These are phyloP conservation scores for Prunus davidiana DNA, from an alignment of 306 rosid genomes.

Conservation along the genomic window DNA sequence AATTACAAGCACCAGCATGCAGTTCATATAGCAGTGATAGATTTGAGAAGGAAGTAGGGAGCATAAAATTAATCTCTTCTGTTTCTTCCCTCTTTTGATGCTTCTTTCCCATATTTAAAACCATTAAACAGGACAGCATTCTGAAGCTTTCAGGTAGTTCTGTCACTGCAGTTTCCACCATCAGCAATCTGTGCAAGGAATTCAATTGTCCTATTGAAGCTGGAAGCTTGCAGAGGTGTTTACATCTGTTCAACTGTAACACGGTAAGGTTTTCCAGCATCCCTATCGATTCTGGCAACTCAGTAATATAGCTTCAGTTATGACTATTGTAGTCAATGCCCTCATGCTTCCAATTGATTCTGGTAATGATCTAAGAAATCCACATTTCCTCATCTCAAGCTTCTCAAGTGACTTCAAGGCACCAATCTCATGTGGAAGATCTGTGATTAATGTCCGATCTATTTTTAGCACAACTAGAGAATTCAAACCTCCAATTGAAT, in stretches of 20 bases:
- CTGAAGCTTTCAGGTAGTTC: conserved; percentile 62
- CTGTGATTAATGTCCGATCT: conserved; percentile 40
- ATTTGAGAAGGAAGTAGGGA: conserved; percentile 51
- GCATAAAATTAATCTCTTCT: conserved; percentile 5
- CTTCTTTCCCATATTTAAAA: conserved; percentile 40
- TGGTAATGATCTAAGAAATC: conserved; percentile 46
- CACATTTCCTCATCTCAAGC: conserved; percentile 49
- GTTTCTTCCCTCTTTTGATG: background rate
- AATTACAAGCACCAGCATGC: conserved; percentile 44
- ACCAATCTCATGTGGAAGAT: conserved; percentile 57
- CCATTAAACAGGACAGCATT: conserved; percentile 50
- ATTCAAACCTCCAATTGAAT: conserved; percentile 32
- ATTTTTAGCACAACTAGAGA: conserved; percentile 45
- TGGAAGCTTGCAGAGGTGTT: conserved; percentile 49
- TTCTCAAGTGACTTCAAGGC: conserved; percentile 45
- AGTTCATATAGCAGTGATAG: conserved; percentile 37
- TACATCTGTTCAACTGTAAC: conserved; percentile 38
- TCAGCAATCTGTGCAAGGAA: conserved; percentile 39
- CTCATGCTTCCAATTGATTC: conserved; percentile 46
- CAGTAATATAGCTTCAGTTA: conserved; percentile 35
- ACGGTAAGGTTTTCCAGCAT: conserved; percentile 48
- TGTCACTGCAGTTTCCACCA: conserved; percentile 45
- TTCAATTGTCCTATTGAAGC: conserved; percentile 48
- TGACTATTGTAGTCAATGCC: conserved; percentile 38
- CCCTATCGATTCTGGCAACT: conserved; percentile 50